These are phyloP conservation scores for Xylariaceae sp. DNA, from an alignment of 2,329 filamentous ascomycete species.

Conservation along the genomic window DNA sequence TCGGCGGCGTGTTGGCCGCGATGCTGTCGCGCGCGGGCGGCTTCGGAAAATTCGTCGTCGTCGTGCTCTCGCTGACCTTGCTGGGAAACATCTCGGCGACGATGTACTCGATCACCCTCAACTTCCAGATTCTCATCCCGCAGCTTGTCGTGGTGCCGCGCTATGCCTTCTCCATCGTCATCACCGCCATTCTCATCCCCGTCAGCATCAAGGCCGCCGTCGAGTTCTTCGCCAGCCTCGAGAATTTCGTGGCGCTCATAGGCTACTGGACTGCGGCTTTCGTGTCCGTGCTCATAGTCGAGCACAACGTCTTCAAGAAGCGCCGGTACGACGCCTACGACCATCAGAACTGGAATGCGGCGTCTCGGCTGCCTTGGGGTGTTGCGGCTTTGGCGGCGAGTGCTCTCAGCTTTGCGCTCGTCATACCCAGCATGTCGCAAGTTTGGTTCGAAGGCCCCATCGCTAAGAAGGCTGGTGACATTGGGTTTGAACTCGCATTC, in stretches of 20 bases:
- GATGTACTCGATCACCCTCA: slow-evolving; percentile 65
- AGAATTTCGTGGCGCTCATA: slow-evolving; percentile 60
- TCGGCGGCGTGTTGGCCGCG: slow-evolving; percentile 61
- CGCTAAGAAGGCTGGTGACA: slow-evolving; percentile 61
- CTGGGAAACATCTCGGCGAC: slow-evolving; percentile 63
- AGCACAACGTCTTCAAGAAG: slow-evolving; percentile 43
- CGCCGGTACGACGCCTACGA: slow-evolving; percentile 41
- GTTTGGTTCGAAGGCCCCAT: slow-evolving; percentile 65
- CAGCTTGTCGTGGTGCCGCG: slow-evolving; percentile 59
- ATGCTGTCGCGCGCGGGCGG: slow-evolving; percentile 61
- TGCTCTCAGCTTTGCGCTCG: slow-evolving; percentile 46
- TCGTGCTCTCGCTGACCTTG: slow-evolving; percentile 59
- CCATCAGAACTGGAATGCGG: slow-evolving; percentile 42
- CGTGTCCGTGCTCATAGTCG: slow-evolving; percentile 50
- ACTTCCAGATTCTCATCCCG: slow-evolving; percentile 65
- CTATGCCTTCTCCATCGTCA: slow-evolving; percentile 58
- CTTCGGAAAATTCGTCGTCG: slow-evolving; percentile 65
- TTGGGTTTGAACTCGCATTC: slow-evolving; percentile 68
- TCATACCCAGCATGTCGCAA: slow-evolving; percentile 63
- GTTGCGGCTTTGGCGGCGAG: slow-evolving; percentile 43
- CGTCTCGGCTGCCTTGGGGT: slow-evolving; percentile 43
- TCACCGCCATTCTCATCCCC: slow-evolving; percentile 62
- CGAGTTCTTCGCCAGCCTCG: slow-evolving; percentile 59
- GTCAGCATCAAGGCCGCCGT: slow-evolving; percentile 58
- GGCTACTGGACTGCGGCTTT: slow-evolving; percentile 63